phyloP scores from a whole-genome alignment of 2,329 filamentous ascomycete species.

The Fusarium phyllophilum region DNA sequence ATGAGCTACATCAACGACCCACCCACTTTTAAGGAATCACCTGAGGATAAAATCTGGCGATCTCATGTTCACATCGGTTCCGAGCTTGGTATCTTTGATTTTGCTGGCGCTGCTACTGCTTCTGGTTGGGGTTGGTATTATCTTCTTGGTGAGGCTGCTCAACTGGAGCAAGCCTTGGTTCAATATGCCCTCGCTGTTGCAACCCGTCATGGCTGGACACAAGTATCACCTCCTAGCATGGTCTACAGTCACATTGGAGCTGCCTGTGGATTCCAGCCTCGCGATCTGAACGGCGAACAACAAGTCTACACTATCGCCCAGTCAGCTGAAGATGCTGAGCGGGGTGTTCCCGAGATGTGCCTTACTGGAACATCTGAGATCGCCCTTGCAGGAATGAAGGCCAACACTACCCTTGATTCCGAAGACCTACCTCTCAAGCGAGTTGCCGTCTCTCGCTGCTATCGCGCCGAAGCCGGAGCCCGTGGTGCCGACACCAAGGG shows the following conservation, averaged over 20 bases:
- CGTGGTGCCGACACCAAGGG: conserved; percentile 92
- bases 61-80: conserved; percentile 89
- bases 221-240: conserved; percentile 85
- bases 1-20: conserved; percentile 83
- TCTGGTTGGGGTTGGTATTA: conserved; percentile 99
- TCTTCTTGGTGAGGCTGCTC: conserved; percentile 87
- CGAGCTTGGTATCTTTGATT: conserved; percentile 90
- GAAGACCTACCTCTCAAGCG: conserved; percentile 78
- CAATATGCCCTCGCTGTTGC: conserved; percentile 84
- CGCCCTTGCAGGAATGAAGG: conserved; percentile 89
- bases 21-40: conserved; percentile 53
- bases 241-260: conserved; percentile 92
- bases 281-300: conserved; percentile 89
- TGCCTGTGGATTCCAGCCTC: conserved; percentile 93
- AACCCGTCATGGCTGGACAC: conserved; percentile 78
- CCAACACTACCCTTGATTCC: conserved; percentile 73
- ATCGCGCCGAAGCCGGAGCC: conserved; percentile 92
- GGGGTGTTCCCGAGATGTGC: conserved; percentile 74
- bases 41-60: conserved; percentile 60
- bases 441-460: conserved; percentile 90
- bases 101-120: conserved; percentile 80
- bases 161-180: conserved; percentile 93
- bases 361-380: conserved; percentile 95
- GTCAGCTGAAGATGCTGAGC: conserved; percentile 67
- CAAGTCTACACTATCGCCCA: conserved; percentile 88